phyloP scores from a whole-genome alignment of 129 eudicot genomes.

The Pittosporum tobira region DNA sequence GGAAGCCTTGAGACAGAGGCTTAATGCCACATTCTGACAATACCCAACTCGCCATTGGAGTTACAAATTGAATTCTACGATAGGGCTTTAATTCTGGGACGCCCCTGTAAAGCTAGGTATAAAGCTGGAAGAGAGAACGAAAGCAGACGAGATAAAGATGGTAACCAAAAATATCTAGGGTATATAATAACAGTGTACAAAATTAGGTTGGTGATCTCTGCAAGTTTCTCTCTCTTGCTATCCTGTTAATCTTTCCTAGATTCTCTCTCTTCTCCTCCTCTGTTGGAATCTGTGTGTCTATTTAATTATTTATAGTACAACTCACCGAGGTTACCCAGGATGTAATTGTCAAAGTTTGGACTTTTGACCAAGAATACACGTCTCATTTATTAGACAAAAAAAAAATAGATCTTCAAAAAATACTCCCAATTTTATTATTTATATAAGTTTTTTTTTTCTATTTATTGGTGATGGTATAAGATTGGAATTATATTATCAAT shows the following conservation, averaged over 20 bases:
- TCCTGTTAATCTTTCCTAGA: neutral
- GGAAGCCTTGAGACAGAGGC: slow-evolving; percentile 34
- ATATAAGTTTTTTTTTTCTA: too few species aligned
- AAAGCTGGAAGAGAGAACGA: neutral
- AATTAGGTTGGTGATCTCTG: neutral
- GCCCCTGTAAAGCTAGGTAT: slow-evolving; percentile 15
- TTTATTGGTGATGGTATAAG: neutral
- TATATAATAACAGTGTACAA: neutral
- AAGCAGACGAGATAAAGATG: neutral
- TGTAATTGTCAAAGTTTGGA: too few species aligned
- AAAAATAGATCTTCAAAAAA: too few species aligned
- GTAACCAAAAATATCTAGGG: neutral
- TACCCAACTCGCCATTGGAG: slow-evolving; percentile 54
- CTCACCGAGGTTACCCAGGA: too few species aligned
- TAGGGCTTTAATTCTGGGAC: neutral
- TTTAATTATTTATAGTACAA: too few species aligned
- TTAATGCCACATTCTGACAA: slow-evolving; percentile 40
- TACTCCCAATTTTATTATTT: neutral
- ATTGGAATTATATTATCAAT: too few species aligned
- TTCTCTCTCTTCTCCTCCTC: neutral
- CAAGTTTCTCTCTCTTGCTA: neutral
- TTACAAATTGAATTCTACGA: slow-evolving; percentile 7
- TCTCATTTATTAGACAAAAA: too few species aligned
- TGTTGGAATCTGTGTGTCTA: neutral
- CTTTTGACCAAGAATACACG: too few species aligned